Conservation (phyloP, 2,329 filamentous ascomycete species). For the Diaporthe amygdali region DNA sequence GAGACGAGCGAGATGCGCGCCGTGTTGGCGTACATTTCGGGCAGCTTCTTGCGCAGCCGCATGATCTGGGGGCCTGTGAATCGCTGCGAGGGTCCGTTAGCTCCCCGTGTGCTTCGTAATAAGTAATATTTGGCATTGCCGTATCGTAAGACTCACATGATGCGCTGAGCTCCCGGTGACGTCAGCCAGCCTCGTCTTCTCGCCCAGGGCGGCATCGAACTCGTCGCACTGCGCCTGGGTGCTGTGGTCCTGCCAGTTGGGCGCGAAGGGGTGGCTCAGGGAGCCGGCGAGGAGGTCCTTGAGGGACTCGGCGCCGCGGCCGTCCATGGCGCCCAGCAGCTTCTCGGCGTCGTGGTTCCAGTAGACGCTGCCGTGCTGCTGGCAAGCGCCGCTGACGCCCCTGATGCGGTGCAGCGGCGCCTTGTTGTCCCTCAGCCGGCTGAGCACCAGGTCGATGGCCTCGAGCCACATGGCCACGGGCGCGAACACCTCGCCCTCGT, state of each 20-base stretch:
- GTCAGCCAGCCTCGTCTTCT: constrained; percentile 71
- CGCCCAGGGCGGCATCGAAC: constrained; percentile 78
- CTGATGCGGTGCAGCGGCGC: constrained; percentile 77
- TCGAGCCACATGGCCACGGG: constrained; percentile 96
- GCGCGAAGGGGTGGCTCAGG: constrained; percentile 85
- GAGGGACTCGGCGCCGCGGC: constrained; percentile 62
- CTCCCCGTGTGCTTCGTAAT: too few relatives aligned
- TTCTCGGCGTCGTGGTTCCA: constrained; percentile 77
- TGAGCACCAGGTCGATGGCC: constrained; percentile 84
- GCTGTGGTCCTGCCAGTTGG: constrained; percentile 98
- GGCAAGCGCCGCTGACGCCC: constrained; percentile 88
- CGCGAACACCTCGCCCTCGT: constrained; percentile 87
- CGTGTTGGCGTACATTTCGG: constrained; percentile 80
- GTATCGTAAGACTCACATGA: constrained; percentile 66
- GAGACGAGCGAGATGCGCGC: constrained; percentile 91
- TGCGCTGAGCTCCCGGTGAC: constrained; percentile 92
- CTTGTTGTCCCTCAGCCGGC: constrained; percentile 70
- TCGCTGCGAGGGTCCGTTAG: constrained; percentile 57
- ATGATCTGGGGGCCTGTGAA: constrained; percentile 98
- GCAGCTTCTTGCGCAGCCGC: constrained; percentile 80
- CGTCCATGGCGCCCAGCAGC: constrained; percentile 60
- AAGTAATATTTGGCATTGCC: neutral
- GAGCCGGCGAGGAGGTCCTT: constrained; percentile 74
- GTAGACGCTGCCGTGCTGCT: constrained; percentile 98
- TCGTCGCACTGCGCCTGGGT: constrained; percentile 90